Evolutionary conservation across 2,329 filamentous ascomycete genomes (phyloP).

Genomic region (Colletotrichum sansevieriae): DNA sequence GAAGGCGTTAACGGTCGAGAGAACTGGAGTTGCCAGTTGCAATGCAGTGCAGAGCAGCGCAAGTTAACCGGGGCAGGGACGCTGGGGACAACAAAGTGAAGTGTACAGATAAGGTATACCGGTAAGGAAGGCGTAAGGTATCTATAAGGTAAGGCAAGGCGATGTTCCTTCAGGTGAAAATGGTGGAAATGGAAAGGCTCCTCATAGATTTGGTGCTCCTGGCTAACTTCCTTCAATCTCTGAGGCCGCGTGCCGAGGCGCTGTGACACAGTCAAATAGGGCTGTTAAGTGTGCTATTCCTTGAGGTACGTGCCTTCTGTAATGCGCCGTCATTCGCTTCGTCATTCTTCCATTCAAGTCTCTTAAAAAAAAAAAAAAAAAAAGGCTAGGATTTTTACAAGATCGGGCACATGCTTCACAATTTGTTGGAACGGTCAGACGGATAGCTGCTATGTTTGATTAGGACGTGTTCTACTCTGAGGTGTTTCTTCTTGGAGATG

Average conservation of each 20-base stretch:
- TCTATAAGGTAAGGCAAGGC: neutral
- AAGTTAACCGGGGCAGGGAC: neutral
- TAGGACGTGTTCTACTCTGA: slow-evolving; percentile 12
- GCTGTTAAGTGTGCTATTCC: neutral
- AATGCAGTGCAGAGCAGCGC: slow-evolving; percentile 14
- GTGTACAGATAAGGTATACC: too few relatives aligned
- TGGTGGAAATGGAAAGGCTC: too few relatives aligned
- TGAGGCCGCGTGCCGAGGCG: neutral
- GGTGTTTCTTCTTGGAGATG: slow-evolving; percentile 22
- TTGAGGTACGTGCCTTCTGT: too few relatives aligned
- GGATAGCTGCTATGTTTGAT: slow-evolving; percentile 35
- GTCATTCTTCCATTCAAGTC: neutral
- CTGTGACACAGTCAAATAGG: slow-evolving; percentile 8
- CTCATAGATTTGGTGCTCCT: too few relatives aligned
- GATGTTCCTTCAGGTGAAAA: slow-evolving; percentile 13
- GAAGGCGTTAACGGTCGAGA: too few relatives aligned
- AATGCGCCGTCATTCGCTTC: too few relatives aligned
- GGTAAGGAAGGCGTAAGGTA: too few relatives aligned
- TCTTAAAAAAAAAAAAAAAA: neutral
- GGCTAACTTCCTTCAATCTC: too few relatives aligned
- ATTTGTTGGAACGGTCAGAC: slow-evolving; percentile 13
- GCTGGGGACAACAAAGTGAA: neutral
- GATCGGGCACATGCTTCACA: slow-evolving; percentile 14
- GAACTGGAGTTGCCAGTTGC: slow-evolving; percentile 8
- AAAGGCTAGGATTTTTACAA: neutral